Evolutionary conservation across 2,329 filamentous ascomycete species (phyloP), one percentile per base, ranked within the genome.

Genomic region (Ophiostoma australiae): DNA sequence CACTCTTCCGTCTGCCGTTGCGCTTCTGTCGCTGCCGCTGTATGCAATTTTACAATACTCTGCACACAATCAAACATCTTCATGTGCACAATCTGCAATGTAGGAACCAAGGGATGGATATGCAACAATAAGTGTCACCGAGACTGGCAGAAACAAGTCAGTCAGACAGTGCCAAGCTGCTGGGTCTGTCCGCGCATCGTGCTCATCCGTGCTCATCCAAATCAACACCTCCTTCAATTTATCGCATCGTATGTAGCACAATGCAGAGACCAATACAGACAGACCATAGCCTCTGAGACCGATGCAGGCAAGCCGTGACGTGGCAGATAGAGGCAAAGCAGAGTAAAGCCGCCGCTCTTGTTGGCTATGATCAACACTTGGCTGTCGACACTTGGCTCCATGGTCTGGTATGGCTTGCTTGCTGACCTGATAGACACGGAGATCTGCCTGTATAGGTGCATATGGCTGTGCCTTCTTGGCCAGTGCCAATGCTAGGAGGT

Each of bases 81-180:
- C 11, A n/a, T 20, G 17, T 48, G 8, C 44, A 48, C 44, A 48
- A 48, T 48, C 27, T 31, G 27, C 27, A 39, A 39, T 39, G 27
- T 31, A 31, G 27, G 27, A 31, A 39, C 37, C 20, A 48, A 48
- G 44, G 44, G 44, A n/a, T 48, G 44, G 37, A 48, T 48, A 48
- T 48, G 44, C 44, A 48, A 48, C 44, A 20, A 20, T 20, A n/a
- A 48, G 44, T 48, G 44, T 48, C 44, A n/a, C 20, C 44, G 20
- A n/a, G 44, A 48, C 44, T 48, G 17, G 11, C 20, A 48, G 44
- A 48, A 48, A 48, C 44, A 48, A 48, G 52, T 4, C 58, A 17
- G 58, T 63, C 27, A 63, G 27, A 31, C 27, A 17, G 27, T 63
- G 58, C 58, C 58, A 63, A 63, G 58, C 58, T 63, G 58, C 58